phyloP scores from a whole-genome alignment of 371 early-diverging fungal species.

The Mucor ambiguus region DNA sequence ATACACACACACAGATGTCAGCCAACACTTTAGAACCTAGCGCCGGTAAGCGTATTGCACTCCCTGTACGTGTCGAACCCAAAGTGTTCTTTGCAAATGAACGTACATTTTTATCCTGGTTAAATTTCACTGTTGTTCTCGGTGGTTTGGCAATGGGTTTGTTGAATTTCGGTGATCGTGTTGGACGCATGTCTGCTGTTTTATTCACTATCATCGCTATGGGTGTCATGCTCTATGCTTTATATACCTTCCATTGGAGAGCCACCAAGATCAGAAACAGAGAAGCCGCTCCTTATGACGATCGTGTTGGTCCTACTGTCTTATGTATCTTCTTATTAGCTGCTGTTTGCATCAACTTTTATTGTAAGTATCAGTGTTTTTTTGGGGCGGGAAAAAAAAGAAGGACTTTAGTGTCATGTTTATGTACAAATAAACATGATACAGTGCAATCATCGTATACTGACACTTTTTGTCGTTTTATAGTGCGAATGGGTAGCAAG shows the following conservation, averaged over 20 bases:
- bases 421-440: not conserved
- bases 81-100: slow-evolving; percentile 97
- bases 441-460: not conserved
- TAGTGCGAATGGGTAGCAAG: slow-evolving; percentile 32
- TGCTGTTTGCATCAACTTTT: slow-evolving; percentile 81
- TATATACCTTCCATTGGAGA: slow-evolving; percentile 86
- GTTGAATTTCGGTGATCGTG: slow-evolving; percentile 67
- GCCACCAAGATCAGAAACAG: slow-evolving; percentile 63
- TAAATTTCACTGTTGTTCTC: slow-evolving; percentile 63
- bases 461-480: not conserved
- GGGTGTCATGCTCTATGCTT: slow-evolving; percentile 75
- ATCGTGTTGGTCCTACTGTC: slow-evolving; percentile 68
- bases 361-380: slow-evolving; percentile 55
- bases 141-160: slow-evolving; percentile 66
- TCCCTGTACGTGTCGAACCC: slow-evolving; percentile 88
- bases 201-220: slow-evolving; percentile 68
- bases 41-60: slow-evolving; percentile 55
- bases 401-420: not conserved
- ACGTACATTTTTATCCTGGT: slow-evolving; percentile 85
- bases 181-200: slow-evolving; percentile 58
- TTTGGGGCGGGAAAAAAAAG: not conserved
- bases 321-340: slow-evolving; percentile 73
- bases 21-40: slow-evolving; percentile 18
- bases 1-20: not conserved
- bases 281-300: slow-evolving; percentile 59